Evolutionary conservation across 2,329 filamentous ascomycete species (phyloP), one percentile per base, ranked within the genome.

Genomic region (Botrytis porri): DNA sequence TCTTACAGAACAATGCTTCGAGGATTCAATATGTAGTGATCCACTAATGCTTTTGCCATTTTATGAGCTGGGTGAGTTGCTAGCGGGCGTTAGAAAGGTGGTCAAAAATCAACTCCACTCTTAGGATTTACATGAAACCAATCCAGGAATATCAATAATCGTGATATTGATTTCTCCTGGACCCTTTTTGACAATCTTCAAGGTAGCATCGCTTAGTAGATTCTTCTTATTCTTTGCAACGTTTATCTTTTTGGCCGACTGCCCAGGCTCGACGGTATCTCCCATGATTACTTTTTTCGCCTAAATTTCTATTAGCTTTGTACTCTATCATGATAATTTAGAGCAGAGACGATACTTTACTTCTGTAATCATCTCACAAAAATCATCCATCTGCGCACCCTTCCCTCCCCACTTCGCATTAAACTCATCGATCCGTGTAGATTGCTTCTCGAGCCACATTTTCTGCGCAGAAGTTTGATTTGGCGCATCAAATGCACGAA

Each of bases 1-100:
- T 62, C 76, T 22, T 74, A 77, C 25, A 86, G 78, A 51, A 84
- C 82, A 54, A 86, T 83, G 65, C 82, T 85, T n/a, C 82, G 76
- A 9, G 81, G 77, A 32, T 83, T 80, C 7, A 76, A 75, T 71
- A 85, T 82, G 70, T 85, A 85, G 20, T 72, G 73, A 20, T 76
- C 71, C 3, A 78, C 77, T 7, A 80, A 73, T 18, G 74, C 35
- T 29, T 65, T 73, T 0, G 77, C 75, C 39, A 73, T 76, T 51
- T 69, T 73, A 62, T 75, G 69, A 43, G 73, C 75, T 9, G 59
- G 37, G 32, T 75, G 45, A 12, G 10, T 35, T 12, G 45, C 61
- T 71, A 32, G 6, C 3, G 9, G 57, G 7, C 25, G 25, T 70
- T 9, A 64, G n/a, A 32, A 59, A 35, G 3, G 4, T 61, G 41